These are phyloP conservation scores for Cytospora paraplurivora DNA, from an alignment of 2,329 filamentous ascomycete species.

Conservation along the genomic window DNA sequence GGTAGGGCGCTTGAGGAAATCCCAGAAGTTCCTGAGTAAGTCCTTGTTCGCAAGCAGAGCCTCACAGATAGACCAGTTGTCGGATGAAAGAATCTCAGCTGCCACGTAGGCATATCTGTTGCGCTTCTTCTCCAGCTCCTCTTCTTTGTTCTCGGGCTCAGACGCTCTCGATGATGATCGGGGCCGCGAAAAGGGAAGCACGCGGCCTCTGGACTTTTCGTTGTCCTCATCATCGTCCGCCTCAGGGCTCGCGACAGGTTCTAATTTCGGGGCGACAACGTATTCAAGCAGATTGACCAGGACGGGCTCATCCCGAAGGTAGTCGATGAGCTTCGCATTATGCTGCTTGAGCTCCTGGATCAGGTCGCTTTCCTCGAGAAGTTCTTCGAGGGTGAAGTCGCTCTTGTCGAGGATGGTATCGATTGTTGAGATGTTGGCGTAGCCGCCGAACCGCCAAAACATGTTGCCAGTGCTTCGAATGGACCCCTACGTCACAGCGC, in stretches of 20 bases:
- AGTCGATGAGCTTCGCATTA: slow-evolving; percentile 97
- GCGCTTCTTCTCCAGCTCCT: slow-evolving; percentile 85
- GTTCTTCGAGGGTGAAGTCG: slow-evolving; percentile 91
- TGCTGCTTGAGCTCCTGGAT: slow-evolving; percentile 98
- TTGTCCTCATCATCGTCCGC: slow-evolving; percentile 55
- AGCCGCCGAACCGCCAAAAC: slow-evolving; percentile 99
- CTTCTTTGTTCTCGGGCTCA: slow-evolving; percentile 56
- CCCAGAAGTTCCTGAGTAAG: slow-evolving; percentile 84
- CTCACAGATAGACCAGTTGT: slow-evolving; percentile 96
- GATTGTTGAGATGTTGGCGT: slow-evolving; percentile 95
- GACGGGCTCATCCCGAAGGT: slow-evolving; percentile 82
- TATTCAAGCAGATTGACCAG: slow-evolving; percentile 86
- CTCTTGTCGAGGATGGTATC: slow-evolving; percentile 97
- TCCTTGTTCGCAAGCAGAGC: slow-evolving; percentile 83
- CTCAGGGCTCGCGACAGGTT: slow-evolving; percentile 54
- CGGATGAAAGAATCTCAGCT: slow-evolving; percentile 90
- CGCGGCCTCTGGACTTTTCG: slow-evolving; percentile 46
- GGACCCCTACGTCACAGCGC: slow-evolving; percentile 35
- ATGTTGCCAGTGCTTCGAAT: slow-evolving; percentile 61
- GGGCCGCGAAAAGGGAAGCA: slow-evolving; percentile 52
- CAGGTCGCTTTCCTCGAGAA: slow-evolving; percentile 93
- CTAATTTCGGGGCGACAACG: slow-evolving; percentile 78
- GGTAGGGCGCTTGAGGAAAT: slow-evolving; percentile 79
- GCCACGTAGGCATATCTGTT: slow-evolving; percentile 93
- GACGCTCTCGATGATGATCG: slow-evolving; percentile 56